These are phyloP conservation scores for Fusarium sp. DNA, from an alignment of 2,329 filamentous ascomycete genomes.

Conservation along the genomic window DNA sequence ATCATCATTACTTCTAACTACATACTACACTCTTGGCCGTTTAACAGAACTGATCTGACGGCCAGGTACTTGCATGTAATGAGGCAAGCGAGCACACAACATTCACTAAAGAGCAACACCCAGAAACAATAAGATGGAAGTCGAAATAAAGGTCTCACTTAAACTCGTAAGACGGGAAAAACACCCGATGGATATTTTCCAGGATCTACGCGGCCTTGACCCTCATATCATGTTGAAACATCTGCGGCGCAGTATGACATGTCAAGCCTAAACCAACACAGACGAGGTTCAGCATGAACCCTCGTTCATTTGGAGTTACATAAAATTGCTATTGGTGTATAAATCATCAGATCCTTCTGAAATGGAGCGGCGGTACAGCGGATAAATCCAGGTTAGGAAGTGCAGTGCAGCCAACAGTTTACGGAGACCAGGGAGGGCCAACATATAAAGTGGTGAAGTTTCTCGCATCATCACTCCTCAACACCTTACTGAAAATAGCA, in stretches of 20 bases:
- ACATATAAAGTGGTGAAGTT: conserved; percentile 9
- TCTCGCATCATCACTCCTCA: background rate
- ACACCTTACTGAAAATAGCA: too few relatives aligned
- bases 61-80: too few relatives aligned
- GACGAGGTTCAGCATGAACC: too few relatives aligned
- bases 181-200: background rate
- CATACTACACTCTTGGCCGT: too few relatives aligned
- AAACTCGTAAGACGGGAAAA: background rate
- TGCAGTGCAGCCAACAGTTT: conserved; percentile 2
- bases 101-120: background rate
- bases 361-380: background rate
- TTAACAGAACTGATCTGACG: too few relatives aligned
- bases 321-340: background rate
- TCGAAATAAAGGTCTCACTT: background rate
- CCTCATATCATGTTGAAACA: background rate
- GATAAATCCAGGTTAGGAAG: conserved; percentile 17
- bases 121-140: background rate
- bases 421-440: conserved; percentile 5
- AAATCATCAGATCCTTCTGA: background rate
- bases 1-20: rapidly evolving
- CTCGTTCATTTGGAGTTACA: rapidly evolving
- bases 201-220: background rate
- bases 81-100: too few relatives aligned
- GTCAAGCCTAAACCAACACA: background rate
- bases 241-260: background rate